phyloP scores from a whole-genome alignment of 768 basidiomycete species.

The Mycena haematopus region DNA sequence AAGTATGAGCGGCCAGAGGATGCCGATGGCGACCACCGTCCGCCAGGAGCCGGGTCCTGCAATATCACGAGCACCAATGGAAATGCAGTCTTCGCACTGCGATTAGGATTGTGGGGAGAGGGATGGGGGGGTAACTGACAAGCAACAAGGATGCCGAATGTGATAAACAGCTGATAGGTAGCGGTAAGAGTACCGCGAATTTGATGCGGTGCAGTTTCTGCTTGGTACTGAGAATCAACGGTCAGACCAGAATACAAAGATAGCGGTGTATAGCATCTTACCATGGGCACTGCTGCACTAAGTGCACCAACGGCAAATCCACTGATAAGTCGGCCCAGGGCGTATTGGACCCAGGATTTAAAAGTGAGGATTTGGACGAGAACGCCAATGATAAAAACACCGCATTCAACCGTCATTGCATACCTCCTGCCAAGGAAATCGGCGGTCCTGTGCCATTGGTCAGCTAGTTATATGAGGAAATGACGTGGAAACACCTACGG shows the following conservation, averaged over 20 bases:
- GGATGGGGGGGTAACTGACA: conserved; percentile 45
- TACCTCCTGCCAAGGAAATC: conserved; percentile 70
- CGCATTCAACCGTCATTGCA: conserved; percentile 69
- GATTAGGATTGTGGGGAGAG: conserved; percentile 11
- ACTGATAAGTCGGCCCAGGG: conserved; percentile 67
- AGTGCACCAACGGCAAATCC: conserved; percentile 75
- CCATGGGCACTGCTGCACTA: conserved; percentile 72
- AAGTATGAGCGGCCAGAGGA: conserved; percentile 69
- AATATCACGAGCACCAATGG: conserved; percentile 66
- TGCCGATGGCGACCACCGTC: conserved; percentile 63
- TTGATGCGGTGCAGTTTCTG: conserved; percentile 74
- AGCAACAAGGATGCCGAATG: conserved; percentile 71
- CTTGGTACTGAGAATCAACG: conserved; percentile 56
- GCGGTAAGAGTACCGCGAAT: conserved; percentile 74
- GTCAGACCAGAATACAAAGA: conserved; percentile 13
- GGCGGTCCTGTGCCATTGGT: conserved; percentile 49
- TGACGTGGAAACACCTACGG: conserved; percentile 46
- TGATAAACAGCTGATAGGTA: conserved; percentile 70
- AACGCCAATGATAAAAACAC: conserved; percentile 64
- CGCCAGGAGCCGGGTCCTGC: conserved; percentile 62
- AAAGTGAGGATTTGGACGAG: conserved; percentile 61
- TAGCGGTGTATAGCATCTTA: conserved; percentile 28
- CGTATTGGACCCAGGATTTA: conserved; percentile 68
- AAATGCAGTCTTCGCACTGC: conserved; percentile 58
- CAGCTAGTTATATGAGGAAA: conserved; percentile 6